These are phyloP conservation scores for Myxozyma udenii DNA, from an alignment of 805 yeast genomes.

Conservation along the genomic window DNA sequence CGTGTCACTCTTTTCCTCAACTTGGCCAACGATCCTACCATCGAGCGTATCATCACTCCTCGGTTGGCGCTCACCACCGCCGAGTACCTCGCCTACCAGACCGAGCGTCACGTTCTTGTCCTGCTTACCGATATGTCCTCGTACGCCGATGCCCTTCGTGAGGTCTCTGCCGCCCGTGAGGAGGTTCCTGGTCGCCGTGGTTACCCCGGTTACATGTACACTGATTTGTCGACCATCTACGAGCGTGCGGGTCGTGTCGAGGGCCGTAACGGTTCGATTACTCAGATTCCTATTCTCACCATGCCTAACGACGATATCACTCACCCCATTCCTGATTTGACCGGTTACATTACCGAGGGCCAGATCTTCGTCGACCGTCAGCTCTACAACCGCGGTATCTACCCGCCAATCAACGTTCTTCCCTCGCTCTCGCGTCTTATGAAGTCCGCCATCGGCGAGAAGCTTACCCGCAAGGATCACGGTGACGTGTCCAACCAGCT, in stretches of 20 bases:
- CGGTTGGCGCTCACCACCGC: constrained; percentile 98
- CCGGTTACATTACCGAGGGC: constrained; percentile 99
- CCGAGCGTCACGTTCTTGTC: constrained; percentile 98
- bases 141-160: constrained; percentile 99
- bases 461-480: constrained; percentile 99
- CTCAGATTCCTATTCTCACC: constrained; percentile 97
- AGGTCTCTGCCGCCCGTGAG: constrained; percentile 99
- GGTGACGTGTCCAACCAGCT: constrained; percentile 99
- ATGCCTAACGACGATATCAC: constrained; percentile 99
- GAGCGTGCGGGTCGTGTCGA: constrained; percentile 99
- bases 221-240: constrained; percentile 97
- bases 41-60: constrained; percentile 98
- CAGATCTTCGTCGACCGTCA: constrained; percentile 98
- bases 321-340: constrained; percentile 99
- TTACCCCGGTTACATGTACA: constrained; percentile 99
- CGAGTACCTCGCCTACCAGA: constrained; percentile 96
- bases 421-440: constrained; percentile 97
- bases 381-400: constrained; percentile 91
- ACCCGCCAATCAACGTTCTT: constrained; percentile 97
- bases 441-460: constrained; percentile 99
- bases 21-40: constrained; percentile 98
- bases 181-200: constrained; percentile 99
- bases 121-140: constrained; percentile 99
- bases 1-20: constrained; percentile 95
- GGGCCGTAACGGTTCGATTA: constrained; percentile 98